Percentiles rank a stretch among this genome's conserved stretches.
phyloP scores from a whole-genome alignment of 2,329 filamentous ascomycete genomes.

The Diaporthe nobilis region DNA sequence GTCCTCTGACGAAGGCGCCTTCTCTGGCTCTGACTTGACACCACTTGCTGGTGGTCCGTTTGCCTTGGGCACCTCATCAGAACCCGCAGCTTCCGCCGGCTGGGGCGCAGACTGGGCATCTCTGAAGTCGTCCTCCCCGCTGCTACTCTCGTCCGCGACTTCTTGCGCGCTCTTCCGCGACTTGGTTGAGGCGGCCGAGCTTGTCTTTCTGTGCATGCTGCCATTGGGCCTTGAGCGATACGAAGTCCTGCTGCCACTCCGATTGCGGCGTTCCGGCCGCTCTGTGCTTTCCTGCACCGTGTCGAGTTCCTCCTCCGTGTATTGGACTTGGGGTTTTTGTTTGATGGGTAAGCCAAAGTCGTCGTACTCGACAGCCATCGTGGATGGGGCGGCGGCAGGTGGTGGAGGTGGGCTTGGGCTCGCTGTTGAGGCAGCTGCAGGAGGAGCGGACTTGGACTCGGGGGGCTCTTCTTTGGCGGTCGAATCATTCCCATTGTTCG shows the following conservation, averaged over 20 bases:
- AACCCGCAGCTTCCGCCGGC: not conserved
- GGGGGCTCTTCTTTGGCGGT: conserved; percentile 16
- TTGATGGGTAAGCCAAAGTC: conserved; percentile 80
- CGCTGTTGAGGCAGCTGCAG: conserved; percentile 1
- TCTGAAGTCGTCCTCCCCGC: conserved; percentile 46
- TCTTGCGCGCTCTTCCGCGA: conserved; percentile 39
- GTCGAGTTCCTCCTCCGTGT: conserved; percentile 45
- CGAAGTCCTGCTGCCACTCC: conserved; percentile 37
- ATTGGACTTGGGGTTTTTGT: conserved; percentile 54
- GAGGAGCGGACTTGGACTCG: not conserved
- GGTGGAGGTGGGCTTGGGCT: not conserved
- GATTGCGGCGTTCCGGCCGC: conserved; percentile 24
- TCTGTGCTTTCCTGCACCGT: conserved; percentile 29
- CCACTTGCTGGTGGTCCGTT: not conserved
- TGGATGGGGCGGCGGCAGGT: conserved; percentile 1
- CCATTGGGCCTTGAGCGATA: conserved; percentile 5
- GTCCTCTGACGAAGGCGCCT: not conserved
- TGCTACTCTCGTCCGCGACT: conserved; percentile 45
- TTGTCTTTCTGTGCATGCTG: conserved; percentile 15
- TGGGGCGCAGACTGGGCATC: conserved; percentile 46
- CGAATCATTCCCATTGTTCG: conserved; percentile 10
- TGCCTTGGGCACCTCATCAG: conserved; percentile 1
- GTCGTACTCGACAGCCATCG: conserved; percentile 65
- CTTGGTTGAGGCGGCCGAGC: conserved; percentile 40
- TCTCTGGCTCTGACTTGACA: not conserved